Conservation (phyloP, 257 asterid species). For the Solanum virginianum region DNA sequence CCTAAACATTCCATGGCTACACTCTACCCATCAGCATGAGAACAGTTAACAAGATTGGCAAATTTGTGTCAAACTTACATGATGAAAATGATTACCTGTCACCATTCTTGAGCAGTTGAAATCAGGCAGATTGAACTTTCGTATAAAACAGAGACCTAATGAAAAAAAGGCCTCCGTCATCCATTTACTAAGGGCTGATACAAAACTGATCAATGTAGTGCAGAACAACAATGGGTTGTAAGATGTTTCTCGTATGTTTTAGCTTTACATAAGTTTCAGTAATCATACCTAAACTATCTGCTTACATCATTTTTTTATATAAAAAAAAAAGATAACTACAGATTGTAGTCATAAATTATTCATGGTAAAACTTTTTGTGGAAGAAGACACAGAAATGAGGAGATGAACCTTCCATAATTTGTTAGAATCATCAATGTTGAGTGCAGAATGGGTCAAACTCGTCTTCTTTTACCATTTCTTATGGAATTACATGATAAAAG, state of each 20-base stretch:
- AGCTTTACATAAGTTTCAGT: not conserved
- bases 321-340: not conserved
- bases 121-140: not conserved
- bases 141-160: not conserved
- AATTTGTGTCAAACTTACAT: not conserved
- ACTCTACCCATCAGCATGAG: not conserved
- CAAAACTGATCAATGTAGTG: not conserved
- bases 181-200: not conserved
- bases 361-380: not conserved
- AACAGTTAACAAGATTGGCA: not conserved
- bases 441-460: not conserved
- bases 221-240: not conserved
- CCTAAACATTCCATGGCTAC: not conserved
- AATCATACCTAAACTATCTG: not conserved
- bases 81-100: not conserved
- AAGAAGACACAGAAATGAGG: not conserved
- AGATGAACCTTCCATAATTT: not conserved
- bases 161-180: not conserved
- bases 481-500: not conserved
- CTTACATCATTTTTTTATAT: not conserved
- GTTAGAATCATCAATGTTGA: not conserved
- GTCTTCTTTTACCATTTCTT: not conserved
- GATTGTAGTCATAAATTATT: not conserved
- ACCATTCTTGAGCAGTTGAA: not conserved
- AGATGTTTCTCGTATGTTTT: not conserved